phyloP scores from a whole-genome alignment of 169 alveolate genomes.

The Amoebophrya sp. region DNA sequence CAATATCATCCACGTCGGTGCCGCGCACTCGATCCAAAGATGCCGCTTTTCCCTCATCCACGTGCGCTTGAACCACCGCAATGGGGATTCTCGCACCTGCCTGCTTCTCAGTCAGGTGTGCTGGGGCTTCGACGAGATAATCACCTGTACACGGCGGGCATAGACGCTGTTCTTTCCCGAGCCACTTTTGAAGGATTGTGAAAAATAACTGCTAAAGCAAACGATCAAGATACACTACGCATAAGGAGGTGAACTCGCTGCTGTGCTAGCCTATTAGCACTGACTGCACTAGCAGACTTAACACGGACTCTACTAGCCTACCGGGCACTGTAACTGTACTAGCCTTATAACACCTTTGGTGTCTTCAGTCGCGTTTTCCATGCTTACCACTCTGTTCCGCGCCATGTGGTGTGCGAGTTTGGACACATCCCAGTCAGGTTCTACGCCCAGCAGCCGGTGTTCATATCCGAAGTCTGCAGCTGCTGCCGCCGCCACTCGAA shows the following conservation, averaged over 20 bases:
- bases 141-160: not conserved
- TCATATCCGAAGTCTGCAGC: constrained; percentile 31
- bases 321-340: too few relatives aligned
- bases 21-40: constrained; percentile 55
- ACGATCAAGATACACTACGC: too few relatives aligned
- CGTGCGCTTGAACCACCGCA: constrained; percentile 60
- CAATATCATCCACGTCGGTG: constrained; percentile 18
- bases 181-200: not conserved
- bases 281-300: too few relatives aligned
- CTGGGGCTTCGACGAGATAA: not conserved
- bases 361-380: too few relatives aligned
- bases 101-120: not conserved
- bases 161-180: too few relatives aligned
- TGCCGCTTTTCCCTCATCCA: constrained; percentile 67
- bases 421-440: constrained; percentile 32
- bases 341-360: too few relatives aligned
- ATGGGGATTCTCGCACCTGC: constrained; percentile 60
- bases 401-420: not conserved
- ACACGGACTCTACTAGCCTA: too few relatives aligned
- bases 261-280: too few relatives aligned
- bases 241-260: too few relatives aligned
- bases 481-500: constrained; percentile 5
- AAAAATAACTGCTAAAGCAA: too few relatives aligned
- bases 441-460: constrained; percentile 26
- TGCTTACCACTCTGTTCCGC: too few relatives aligned